These are phyloP conservation scores for Laguncularia racemosa DNA, from an alignment of 345 rosid genomes.

Conservation along the genomic window DNA sequence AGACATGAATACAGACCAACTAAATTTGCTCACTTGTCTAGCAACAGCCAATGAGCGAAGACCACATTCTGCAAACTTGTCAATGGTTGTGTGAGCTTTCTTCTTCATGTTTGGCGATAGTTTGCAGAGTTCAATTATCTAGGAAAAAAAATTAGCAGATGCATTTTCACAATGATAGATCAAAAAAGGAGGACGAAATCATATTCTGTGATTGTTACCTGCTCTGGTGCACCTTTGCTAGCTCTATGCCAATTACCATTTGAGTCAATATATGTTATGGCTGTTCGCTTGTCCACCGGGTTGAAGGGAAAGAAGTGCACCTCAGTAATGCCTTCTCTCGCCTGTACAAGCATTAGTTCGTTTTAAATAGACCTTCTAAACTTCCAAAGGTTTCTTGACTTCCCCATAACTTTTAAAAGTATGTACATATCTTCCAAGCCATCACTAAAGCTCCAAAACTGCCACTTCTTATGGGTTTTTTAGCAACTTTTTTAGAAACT, in stretches of 20 bases:
- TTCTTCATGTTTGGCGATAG: constrained; percentile 19
- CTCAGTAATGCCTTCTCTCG: constrained; percentile 26
- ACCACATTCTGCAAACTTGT: constrained; percentile 55
- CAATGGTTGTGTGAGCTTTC: constrained; percentile 40
- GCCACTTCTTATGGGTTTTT: no score
- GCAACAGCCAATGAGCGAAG: constrained; percentile 60
- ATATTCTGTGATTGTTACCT: constrained; percentile 8
- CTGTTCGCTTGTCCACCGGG: constrained; percentile 35
- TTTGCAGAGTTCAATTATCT: constrained; percentile 17
- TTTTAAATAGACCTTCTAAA: no score
- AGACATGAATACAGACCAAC: background rate
- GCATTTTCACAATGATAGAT: no score
- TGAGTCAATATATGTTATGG: constrained; percentile 24
- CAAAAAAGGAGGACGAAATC: no score
- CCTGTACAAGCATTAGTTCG: no score
- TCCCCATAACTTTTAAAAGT: no score
- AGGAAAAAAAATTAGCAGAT: constrained; percentile 6
- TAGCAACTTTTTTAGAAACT: no score
- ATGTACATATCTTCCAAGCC: no score
- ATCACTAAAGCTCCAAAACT: no score
- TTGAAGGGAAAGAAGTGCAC: constrained; percentile 36
- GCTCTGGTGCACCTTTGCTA: constrained; percentile 27
- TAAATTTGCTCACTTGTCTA: constrained; percentile 30
- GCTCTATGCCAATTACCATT: constrained; percentile 18
- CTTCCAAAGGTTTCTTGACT: no score